Base-by-base conservation (phyloP, 2,329 filamentous ascomycete species). In the Ascochyta clinopodiicola region DNA sequence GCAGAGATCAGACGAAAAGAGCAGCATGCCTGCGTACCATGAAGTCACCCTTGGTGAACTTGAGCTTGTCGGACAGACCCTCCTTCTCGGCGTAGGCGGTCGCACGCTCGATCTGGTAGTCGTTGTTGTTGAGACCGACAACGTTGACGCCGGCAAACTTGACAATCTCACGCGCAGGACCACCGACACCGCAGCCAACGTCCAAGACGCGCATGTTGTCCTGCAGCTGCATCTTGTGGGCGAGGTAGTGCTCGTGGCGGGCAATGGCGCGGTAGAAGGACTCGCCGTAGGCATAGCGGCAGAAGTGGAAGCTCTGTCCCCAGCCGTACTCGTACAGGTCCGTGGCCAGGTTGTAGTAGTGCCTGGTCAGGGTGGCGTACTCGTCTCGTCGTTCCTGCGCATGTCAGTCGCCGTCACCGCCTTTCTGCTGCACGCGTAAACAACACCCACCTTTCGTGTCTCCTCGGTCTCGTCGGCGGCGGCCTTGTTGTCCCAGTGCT, bases 81-180 rank as follows among this genome's bases (percentile, higher is more conserved):
- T 96, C 91, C 78, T 92, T 91, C 59, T 84, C 79, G 2, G 93
- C 92, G 74, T 97, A 96, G 50, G 84, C 82, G 13, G 87, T 92
- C n/a, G 93, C 94, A 63, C 95, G 91, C 75, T 97, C 86, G 64
- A 98, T 96, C 81, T 98, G 95, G 82, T 99, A 99, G 80, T 97
- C 92, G 79, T 98, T 98, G 87, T 97, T 98, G 87, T 98, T 99
- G 75, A 98, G 80, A 38, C 95, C 95, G 22, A 92, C 89, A 61
- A 98, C 85, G 69, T 97, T 92, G 68, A 86, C 89, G 59, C 91
- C 94, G 10, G 91, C 89, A 80, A 99, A 99, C 80, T 96, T 96
- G 79, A 91, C 91, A 70, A 99, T 98, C 81, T 98, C 93, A 59
- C 93, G 87, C 6, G 94, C 95, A 21, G 95, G 95, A 42, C 95